Evolutionary conservation across 208 protist species (phyloP), one percentile per base, ranked within the genome.

Genomic region (Phytomonas francai): DNA sequence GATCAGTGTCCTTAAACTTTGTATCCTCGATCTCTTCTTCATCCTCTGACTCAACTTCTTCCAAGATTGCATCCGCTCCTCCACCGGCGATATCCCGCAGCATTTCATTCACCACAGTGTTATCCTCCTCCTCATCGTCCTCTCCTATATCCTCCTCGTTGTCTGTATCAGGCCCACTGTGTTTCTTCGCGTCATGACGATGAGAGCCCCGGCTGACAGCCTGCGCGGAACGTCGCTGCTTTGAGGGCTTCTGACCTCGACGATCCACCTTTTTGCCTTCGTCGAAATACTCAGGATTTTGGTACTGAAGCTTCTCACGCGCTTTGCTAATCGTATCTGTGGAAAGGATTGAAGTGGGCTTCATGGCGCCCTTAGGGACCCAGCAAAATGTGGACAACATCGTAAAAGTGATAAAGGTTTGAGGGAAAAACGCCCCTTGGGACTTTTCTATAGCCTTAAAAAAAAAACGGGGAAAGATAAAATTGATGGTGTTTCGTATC

Each of bases 1-100:
- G 77, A 68, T 95, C 92, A 36, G 97, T 92, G 51, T 97, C 94
- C 33, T 98, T 98, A 54, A 97, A 85, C 36, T 80, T 89, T 11
- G 73, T 84, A 63, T 97, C 91, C 54, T 96, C 89, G 19, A 96
- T 73, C 51, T 98, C 92, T 27, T 97, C 85, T 56, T 96, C 88
- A 31, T 94, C 78, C 25, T 95, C 89, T 22, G 80, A 92, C 63
- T 92, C 80, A 25, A 95, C 84, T 60, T 93, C 80, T 63, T 91
- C 87, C 4, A 94, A 65, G 29, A 91, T 76, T 33, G 88, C 84
- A 19, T 83, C 82, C 12, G 72, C 67, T 34, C 87, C 90, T 28
- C 83, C 87, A 60, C 85, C 88, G 70, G 86, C 82, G 57, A 92
- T 85, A 64, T 70, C 74, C 31, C 78, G 81, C 56, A 88, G 76